Conservation (phyloP, 345 rosid genomes). For the Hibiscus tridactylites region DNA sequence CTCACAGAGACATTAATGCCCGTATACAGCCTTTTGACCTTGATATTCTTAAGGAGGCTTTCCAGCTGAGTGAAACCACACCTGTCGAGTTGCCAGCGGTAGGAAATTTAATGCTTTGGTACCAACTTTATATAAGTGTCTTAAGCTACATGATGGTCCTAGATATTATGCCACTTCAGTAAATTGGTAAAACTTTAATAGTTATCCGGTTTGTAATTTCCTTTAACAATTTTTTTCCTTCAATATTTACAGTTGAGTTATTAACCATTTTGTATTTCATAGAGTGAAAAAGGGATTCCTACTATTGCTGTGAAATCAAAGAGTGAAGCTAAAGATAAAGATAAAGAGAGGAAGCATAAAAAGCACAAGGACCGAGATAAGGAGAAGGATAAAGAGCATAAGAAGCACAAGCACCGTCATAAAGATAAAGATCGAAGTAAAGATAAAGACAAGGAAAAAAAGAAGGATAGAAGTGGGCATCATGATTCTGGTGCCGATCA, state of each 20-base stretch:
- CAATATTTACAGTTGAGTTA: background rate
- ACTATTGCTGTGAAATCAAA: slow-evolving; percentile 65
- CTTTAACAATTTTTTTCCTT: background rate
- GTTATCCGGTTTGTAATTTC: background rate
- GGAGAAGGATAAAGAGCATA: slow-evolving; percentile 48
- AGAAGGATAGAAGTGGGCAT: slow-evolving; percentile 1
- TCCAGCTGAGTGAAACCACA: slow-evolving; percentile 56
- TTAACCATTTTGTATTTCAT: slow-evolving; percentile 8
- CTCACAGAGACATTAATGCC: slow-evolving; percentile 35
- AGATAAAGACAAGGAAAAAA: slow-evolving; percentile 56
- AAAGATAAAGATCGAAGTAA: slow-evolving; percentile 68
- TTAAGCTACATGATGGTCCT: background rate
- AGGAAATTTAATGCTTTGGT: slow-evolving; percentile 18
- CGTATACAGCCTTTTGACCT: slow-evolving; percentile 55
- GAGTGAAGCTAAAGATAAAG: slow-evolving; percentile 28
- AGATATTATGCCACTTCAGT: background rate
- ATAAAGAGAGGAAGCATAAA: slow-evolving; percentile 87
- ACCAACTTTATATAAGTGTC: slow-evolving; percentile 4
- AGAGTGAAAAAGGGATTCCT: slow-evolving; percentile 79
- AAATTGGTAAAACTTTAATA: background rate
- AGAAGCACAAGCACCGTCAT: slow-evolving; percentile 50
- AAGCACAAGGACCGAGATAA: slow-evolving; percentile 79
- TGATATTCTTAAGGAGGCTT: slow-evolving; percentile 37
- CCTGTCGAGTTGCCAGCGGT: slow-evolving; percentile 63
- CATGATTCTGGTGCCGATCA: slow-evolving; percentile 50